phyloP scores from a whole-genome alignment of 495 filamentous ascomycete genomes.

The Aspergillus heteromorphus region DNA sequence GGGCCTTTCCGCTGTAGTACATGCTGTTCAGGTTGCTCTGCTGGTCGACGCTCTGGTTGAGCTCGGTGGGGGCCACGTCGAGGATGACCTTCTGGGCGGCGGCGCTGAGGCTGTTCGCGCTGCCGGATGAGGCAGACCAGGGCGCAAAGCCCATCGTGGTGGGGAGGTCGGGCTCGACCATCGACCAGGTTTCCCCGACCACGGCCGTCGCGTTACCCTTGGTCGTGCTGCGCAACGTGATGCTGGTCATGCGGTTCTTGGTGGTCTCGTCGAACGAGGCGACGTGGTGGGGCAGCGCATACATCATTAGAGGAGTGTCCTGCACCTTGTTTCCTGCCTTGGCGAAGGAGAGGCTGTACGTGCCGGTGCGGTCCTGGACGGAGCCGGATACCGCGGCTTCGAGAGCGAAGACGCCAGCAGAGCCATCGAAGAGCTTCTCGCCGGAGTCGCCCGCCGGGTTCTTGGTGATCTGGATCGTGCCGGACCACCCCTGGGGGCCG shows the following conservation, averaged over 20 bases:
- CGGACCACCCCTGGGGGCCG: conserved; percentile 53
- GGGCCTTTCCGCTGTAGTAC: conserved; percentile 92
- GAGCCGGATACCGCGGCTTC: conserved; percentile 57
- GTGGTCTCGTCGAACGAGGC: conserved; percentile 64
- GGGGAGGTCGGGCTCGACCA: conserved; percentile 71
- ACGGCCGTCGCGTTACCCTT: conserved; percentile 78
- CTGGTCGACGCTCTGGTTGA: conserved; percentile 61
- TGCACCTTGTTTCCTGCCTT: conserved; percentile 55
- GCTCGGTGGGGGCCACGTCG: conserved; percentile 56
- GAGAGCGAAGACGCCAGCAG: conserved; percentile 69
- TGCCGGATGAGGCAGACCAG: conserved; percentile 57
- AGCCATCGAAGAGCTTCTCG: conserved; percentile 66
- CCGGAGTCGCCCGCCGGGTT: conserved; percentile 52
- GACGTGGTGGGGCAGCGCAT: conserved; percentile 82
- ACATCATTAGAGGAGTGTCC: conserved; percentile 65
- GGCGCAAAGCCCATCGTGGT: conserved; percentile 67
- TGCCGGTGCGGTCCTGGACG: conserved; percentile 52
- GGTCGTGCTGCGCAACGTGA: conserved; percentile 73
- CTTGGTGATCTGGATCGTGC: conserved; percentile 79
- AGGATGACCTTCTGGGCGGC: conserved; percentile 50
- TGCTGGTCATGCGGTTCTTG: conserved; percentile 42
- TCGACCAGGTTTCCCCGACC: conserved; percentile 69
- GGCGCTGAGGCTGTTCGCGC: conserved; percentile 43
- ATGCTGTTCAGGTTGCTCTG: conserved; percentile 81
- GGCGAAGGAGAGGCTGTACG: conserved; percentile 65